Percentiles rank a stretch among this genome's conserved stretches.
Conservation (phyloP, 805 yeast species). For the Hanseniaspora thailandica region DNA sequence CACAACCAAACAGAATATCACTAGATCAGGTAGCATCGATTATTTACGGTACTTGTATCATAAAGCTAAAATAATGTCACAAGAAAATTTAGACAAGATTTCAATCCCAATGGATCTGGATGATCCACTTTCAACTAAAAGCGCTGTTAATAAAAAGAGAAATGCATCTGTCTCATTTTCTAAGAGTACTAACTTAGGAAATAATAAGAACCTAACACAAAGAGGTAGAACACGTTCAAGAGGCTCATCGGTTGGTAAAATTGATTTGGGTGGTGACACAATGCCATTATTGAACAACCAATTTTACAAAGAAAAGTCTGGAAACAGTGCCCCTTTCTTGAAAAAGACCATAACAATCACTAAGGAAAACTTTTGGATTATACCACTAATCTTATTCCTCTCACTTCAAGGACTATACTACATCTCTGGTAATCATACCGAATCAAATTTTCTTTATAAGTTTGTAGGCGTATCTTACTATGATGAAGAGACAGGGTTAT, state of each 20-base stretch:
- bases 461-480: conserved; percentile 57
- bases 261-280: conserved; percentile 11
- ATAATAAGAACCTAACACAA: not conserved
- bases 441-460: conserved; percentile 48
- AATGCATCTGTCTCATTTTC: conserved; percentile 4
- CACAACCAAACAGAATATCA: too few relatives aligned
- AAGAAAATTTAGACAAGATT: not conserved
- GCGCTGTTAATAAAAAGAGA: not conserved
- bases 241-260: conserved; percentile 12
- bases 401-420: conserved; percentile 18
- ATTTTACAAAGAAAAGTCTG: conserved; percentile 2
- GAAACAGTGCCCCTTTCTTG: conserved; percentile 6
- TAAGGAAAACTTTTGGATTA: conserved; percentile 12
- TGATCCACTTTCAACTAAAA: not conserved
- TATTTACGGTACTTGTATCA: not conserved
- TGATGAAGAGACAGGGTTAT: conserved; percentile 47
- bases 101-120: not conserved
- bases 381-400: conserved; percentile 1
- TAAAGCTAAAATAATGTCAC: not conserved
- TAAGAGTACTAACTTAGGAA: conserved; percentile 3
- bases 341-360: conserved; percentile 12
- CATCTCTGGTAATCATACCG: conserved; percentile 44
- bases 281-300: conserved; percentile 6
- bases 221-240: conserved; percentile 12
- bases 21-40: not conserved